Evolutionary conservation across 2,329 filamentous ascomycete genomes (phyloP), one percentile per base, ranked within the genome.

Genomic region (Apiospora koreana): DNA sequence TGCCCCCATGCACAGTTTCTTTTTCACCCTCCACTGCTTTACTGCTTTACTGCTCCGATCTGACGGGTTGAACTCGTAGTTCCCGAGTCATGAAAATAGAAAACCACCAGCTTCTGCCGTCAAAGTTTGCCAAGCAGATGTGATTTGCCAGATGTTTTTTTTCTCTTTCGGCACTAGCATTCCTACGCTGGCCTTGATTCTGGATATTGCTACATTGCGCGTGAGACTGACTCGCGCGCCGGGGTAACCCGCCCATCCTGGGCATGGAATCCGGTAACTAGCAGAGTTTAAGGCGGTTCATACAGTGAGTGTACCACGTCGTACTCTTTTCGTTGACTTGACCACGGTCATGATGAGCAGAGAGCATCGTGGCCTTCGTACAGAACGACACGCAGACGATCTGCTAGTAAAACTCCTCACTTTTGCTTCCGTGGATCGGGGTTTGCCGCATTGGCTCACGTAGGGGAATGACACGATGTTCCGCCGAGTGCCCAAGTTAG

Each of bases 161-260:
- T 35, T 38, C 18, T 9, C 38, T 8, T 21, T 54, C 6, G 48
- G 54, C 54, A 62, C 54, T 62, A 62, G 54, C 28, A 38, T 62
- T 62, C 31, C 54, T 62, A 62, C 54, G 31, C 54, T 62, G 54
- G 54, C 35, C 28, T 62, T 62, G 54, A 62, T 62, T 38, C 31
- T 62, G 28, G 54, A 62, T 62, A 35, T 62, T 38, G 54, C 21
- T 38, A 62, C 31, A 31, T 62, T 62, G n/a, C 54, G 54, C 54
- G 54, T 23, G 54, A 23, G 31, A 62, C 54, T 62, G 54, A 62
- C 54, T 62, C 54, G 54, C 31, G 31, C 54, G 31, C 14, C 54
- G 54, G 31, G 3, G 25, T 18, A 38, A 18, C 28, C 38, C 54
- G 38, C 28, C 28, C 54, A 62, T 62, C 18, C 54, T 18, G 54